Evolutionary conservation across 306 rosid species (phyloP), one percentile per base, ranked within the genome.

Genomic region (Castanospermum australe): DNA sequence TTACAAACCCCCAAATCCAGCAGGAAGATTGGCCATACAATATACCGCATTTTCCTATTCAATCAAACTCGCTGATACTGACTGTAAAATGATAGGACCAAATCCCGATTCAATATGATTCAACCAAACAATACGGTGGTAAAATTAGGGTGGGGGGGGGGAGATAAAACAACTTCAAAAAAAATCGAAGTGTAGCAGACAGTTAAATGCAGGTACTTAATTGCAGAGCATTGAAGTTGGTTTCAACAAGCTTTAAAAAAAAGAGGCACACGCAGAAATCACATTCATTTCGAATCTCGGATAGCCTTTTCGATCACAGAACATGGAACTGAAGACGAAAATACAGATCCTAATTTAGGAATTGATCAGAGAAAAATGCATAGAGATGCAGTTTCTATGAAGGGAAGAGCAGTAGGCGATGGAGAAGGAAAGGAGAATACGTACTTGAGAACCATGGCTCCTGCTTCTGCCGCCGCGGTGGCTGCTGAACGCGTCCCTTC

Each of bases 361-460:
- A 10, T 8, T 17, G 33, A 15, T 10, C 50, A 6, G 5, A 2
- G 24, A 14, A 50, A 50, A 5, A 15, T 10, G 11, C 0, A 18
- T 30, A 15, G 64, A 56, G 24, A 36, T 3, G 32, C 10, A 70
- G 48, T 0, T 10, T 0, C 24, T n/a, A 0, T 12, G 9, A 4
- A 52, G 13, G 5, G 8, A 6, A 20, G 45, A 32, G 10, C 18
- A 1, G 2, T 2, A 9, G 1, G 10, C 50, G 3, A 50, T 60
- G 33, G 54, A 35, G 13, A 18, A 21, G 2, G 8, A 30, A 35
- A 70, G 15, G 28, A 5, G 63, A 54, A 70, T 18, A 51, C 90
- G 8, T 51, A 91, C 98, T 93, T 93, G 86, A 93, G 94, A 68
- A 93, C 98, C 97, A 93, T 93, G 85, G 88, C 87, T 70, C 80